Evolutionary conservation across 2,329 filamentous ascomycete genomes (phyloP).

Genomic region (Cytospora paraplurivora): DNA sequence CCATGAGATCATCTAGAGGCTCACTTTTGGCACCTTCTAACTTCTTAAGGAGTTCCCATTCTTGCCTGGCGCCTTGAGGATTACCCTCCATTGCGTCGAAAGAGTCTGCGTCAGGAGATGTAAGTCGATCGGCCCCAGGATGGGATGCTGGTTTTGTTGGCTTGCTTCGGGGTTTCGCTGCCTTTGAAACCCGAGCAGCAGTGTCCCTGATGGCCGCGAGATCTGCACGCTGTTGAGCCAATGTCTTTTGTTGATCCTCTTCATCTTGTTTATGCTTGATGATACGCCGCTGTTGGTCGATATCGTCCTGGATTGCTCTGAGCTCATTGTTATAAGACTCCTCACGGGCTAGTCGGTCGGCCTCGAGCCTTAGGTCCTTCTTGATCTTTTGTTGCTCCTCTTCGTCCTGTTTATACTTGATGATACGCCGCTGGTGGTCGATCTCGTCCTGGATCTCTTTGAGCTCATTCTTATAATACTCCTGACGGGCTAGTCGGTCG

Average conservation of each 20-base stretch:
- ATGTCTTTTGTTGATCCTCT: constrained; percentile 44
- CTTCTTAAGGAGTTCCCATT: constrained; percentile 66
- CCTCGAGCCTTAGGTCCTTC: constrained; percentile 54
- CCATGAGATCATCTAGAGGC: constrained; percentile 65
- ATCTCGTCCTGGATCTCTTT: constrained; percentile 57
- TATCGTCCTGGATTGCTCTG: constrained; percentile 54
- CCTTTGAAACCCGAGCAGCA: constrained; percentile 30
- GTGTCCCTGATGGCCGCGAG: constrained; percentile 45
- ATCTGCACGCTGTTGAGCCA: constrained; percentile 51
- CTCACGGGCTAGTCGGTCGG: constrained; percentile 47
- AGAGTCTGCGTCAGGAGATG: constrained; percentile 10
- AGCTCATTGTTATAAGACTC: constrained; percentile 48
- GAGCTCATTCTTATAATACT: constrained; percentile 48
- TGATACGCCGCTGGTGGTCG: constrained; percentile 46
- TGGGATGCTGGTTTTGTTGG: neutral
- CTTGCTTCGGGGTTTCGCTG: constrained; percentile 7
- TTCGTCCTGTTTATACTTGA: constrained; percentile 49
- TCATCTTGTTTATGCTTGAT: constrained; percentile 48
- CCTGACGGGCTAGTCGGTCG: constrained; percentile 47
- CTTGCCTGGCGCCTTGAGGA: constrained; percentile 41
- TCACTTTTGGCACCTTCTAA: constrained; percentile 52
- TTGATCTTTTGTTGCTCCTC: constrained; percentile 43
- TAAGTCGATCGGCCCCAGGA: neutral
- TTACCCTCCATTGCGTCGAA: constrained; percentile 13
- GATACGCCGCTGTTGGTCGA: constrained; percentile 49